Base-by-base conservation (phyloP, 176 grass and related monocot species). In the Cenchrus americanus region DNA sequence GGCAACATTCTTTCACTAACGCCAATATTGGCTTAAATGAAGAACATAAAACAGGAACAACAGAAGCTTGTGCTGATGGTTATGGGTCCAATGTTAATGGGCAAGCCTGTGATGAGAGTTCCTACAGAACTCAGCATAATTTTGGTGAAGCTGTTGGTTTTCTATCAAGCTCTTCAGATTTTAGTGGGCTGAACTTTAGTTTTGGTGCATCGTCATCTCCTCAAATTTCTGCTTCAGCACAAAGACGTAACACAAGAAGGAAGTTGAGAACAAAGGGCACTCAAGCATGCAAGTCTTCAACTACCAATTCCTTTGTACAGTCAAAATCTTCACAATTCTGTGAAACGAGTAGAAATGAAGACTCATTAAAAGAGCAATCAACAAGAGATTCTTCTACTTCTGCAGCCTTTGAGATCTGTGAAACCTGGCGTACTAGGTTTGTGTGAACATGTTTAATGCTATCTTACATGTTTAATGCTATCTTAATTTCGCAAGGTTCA, bases 341-440 rank as follows among this genome's bases (percentile, higher is more conserved):
- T 22, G 85, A 90, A 93, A 61, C 50, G 37, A 87, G 66, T 66
- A 69, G 75, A 77, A 79, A 85, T 85, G 8, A 48, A 62, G 59
- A 89, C n/a, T 49, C 77, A 65, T 64, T 66, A 37, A 75, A 83
- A 57, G 75, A 84, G 59, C 70, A 87, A 30, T 8, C 57, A 66
- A 55, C 41, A 14, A 44, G 27, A 89, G 78, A 76, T 85, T 75
- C 44, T 62, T 86, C 85, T 34, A 66, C 51, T 83, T 77, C 73
- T 76, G 77, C 66, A 14, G 89, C 76, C 8, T 44, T 90, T 73
- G 89, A 92, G 79, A 74, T 71, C 66, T 96, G 97, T 86, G 87
- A 99, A 73, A 90, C 91, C 75, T 99, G 93, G 97, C 97, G 97
- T 70, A 85, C 85, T 44, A 99, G 97, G 97, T 99, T 70, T 79